Conservation (phyloP, 2,329 filamentous ascomycete genomes). For the Botryotinia globosa region DNA sequence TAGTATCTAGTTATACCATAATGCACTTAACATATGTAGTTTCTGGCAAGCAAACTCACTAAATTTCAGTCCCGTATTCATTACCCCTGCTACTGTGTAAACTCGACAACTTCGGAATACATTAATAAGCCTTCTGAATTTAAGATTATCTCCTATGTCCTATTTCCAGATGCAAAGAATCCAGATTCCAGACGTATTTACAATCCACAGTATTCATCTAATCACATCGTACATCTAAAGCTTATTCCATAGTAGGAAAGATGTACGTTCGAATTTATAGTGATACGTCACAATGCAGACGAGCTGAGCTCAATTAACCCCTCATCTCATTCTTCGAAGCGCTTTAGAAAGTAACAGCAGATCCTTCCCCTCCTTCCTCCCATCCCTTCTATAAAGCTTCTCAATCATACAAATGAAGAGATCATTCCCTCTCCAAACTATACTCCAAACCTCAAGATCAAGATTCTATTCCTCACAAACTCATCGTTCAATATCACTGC, state of each 20-base stretch:
- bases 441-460: neutral
- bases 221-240: neutral
- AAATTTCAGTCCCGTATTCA: neutral
- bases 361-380: neutral
- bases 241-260: neutral
- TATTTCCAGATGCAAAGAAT: neutral
- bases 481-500: neutral
- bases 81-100: neutral
- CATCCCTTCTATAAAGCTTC: neutral
- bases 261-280: neutral
- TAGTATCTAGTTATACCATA: neutral
- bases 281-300: slow-evolving; percentile 9
- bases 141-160: neutral
- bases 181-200: neutral
- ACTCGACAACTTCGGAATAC: neutral
- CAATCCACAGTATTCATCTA: neutral
- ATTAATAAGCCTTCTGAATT: neutral
- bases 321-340: neutral
- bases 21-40: neutral
- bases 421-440: neutral
- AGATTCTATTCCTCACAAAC: neutral
- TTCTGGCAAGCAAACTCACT: neutral
- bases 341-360: neutral
- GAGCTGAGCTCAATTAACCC: neutral
- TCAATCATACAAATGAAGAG: slow-evolving; percentile 14